Conservation (phyloP, 2,329 filamentous ascomycete species). For the Tetracladium maxilliforme region DNA sequence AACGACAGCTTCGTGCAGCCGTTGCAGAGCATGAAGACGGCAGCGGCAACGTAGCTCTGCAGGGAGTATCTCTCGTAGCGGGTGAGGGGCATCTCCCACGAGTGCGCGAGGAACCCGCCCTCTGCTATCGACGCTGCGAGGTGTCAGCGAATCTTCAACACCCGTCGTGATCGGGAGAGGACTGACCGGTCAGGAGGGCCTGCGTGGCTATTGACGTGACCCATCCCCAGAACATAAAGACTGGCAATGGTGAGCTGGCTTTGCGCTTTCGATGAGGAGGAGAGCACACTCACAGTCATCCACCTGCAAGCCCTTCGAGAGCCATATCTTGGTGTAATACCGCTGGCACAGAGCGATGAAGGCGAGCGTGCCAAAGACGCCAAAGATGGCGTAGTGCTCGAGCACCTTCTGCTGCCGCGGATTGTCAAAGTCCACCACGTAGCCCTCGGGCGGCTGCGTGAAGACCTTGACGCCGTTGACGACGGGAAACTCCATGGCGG, state of each 20-base stretch:
- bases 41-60: conserved; percentile 4
- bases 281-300: conserved; percentile 6
- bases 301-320: conserved; percentile 3
- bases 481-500: too few relatives aligned
- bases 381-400: conserved; percentile 4
- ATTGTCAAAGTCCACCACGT: conserved; percentile 4
- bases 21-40: conserved; percentile 18
- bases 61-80: conserved; percentile 4
- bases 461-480: conserved; percentile 2
- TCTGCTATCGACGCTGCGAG: conserved; percentile 1
- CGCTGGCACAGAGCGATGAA: conserved; percentile 6
- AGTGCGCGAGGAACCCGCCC: conserved; percentile 5
- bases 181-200: conserved; percentile 2
- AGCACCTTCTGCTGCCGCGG: conserved; percentile 3
- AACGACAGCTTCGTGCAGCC: conserved; percentile 21
- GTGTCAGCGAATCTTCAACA: too few relatives aligned
- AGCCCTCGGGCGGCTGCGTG: conserved; percentile 3
- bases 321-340: conserved; percentile 5
- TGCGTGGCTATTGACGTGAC: conserved; percentile 3
- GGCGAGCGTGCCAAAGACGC: conserved; percentile 4
- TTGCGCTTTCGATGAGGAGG: too few relatives aligned
- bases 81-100: conserved; percentile 6
- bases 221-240: conserved; percentile 2
- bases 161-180: too few relatives aligned
- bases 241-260: neutral